phyloP scores from a whole-genome alignment of 225 moss, liverwort and hornwort species.

The Polytrichum commune region DNA sequence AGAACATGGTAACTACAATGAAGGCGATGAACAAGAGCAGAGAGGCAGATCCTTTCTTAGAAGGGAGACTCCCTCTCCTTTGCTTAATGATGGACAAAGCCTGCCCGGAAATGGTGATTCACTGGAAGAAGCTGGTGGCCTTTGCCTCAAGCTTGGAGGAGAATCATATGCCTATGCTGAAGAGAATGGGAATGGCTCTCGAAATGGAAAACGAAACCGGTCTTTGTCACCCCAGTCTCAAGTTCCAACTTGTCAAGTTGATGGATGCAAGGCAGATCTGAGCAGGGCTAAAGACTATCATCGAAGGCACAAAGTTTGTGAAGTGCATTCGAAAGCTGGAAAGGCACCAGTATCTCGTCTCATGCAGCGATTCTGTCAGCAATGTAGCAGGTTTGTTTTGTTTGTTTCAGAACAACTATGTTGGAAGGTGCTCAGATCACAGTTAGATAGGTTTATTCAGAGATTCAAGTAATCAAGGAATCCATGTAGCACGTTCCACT shows the following conservation, averaged over 20 bases:
- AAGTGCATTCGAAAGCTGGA: slow-evolving; percentile 83
- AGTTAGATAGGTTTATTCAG: no score
- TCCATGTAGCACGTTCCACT: no score
- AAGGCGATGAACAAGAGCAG: slow-evolving; percentile 33
- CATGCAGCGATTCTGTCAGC: slow-evolving; percentile 99
- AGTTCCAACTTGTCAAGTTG: slow-evolving; percentile 83
- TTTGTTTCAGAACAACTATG: no score
- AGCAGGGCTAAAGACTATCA: slow-evolving; percentile 86
- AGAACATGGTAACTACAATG: slow-evolving; percentile 47
- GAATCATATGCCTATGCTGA: slow-evolving; percentile 64
- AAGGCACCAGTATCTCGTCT: slow-evolving; percentile 72
- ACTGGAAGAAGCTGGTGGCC: slow-evolving; percentile 62
- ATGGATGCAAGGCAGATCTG: slow-evolving; percentile 82
- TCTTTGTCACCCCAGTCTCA: slow-evolving; percentile 87
- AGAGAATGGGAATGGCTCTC: slow-evolving; percentile 49
- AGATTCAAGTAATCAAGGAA: no score
- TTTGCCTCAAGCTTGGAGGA: slow-evolving; percentile 85
- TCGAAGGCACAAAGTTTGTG: slow-evolving; percentile 95
- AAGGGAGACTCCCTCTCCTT: slow-evolving; percentile 43
- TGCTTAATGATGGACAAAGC: slow-evolving; percentile 31
- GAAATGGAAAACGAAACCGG: slow-evolving; percentile 78
- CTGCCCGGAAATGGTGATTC: slow-evolving; percentile 56
- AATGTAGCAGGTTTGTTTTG: slow-evolving; percentile 76
- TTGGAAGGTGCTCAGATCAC: no score
- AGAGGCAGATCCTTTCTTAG: slow-evolving; percentile 23